These are phyloP conservation scores for Tricholoma matsutake DNA, from an alignment of 768 basidiomycete genomes.

Conservation along the genomic window DNA sequence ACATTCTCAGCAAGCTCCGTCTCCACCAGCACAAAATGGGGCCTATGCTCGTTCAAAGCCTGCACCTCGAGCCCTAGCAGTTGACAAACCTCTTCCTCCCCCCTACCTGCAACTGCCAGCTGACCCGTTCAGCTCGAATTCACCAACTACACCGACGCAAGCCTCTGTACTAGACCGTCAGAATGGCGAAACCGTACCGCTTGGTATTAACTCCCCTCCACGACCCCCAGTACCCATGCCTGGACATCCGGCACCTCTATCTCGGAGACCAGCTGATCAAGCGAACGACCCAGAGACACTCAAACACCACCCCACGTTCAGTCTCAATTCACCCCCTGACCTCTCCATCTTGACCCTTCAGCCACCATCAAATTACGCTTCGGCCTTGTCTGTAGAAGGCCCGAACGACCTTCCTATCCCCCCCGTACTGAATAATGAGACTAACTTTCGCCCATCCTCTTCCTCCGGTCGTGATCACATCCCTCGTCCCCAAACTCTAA, in stretches of 20 bases:
- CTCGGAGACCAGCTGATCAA: not conserved
- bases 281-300: not conserved
- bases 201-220: constrained; percentile 6
- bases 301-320: not conserved
- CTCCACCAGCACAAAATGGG: constrained; percentile 6
- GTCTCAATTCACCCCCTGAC: constrained; percentile 4
- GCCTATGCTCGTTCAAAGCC: constrained; percentile 4
- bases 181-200: constrained; percentile 3
- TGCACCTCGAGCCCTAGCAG: constrained; percentile 10
- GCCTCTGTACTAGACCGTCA: constrained; percentile 12
- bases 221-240: constrained; percentile 1
- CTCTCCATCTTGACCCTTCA: not conserved
- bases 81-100: constrained; percentile 19
- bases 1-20: not conserved
- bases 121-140: not conserved
- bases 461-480: constrained; percentile 4
- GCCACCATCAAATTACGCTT: not conserved
- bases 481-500: constrained; percentile 6
- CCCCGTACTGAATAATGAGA: not conserved
- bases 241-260: not conserved
- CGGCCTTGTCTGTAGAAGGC: not conserved
- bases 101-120: not conserved
- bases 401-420: not conserved
- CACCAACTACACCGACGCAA: constrained; percentile 6
- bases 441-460: constrained; percentile 1